A percentile compares a stretch with the other conserved stretches of the same genome.
phyloP scores from a whole-genome alignment of 2,329 filamentous ascomycete genomes.

The Blastomyces parvus region DNA sequence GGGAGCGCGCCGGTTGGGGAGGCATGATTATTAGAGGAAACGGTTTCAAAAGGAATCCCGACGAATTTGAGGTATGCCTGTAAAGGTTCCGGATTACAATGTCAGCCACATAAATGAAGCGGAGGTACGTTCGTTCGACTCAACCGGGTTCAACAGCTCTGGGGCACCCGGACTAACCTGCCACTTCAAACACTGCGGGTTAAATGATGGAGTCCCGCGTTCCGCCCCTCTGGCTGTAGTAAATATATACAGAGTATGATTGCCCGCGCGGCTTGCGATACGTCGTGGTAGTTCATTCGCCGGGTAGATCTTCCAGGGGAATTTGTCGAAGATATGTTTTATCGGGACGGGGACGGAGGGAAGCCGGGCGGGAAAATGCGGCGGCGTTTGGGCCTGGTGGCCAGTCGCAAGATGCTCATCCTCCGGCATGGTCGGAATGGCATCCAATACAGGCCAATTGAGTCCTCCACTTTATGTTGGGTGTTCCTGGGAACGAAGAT shows the following conservation, averaged over 20 bases:
- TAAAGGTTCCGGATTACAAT: not conserved
- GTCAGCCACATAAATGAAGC: not conserved
- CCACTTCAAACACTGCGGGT: slow-evolving; percentile 91
- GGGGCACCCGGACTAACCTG: slow-evolving; percentile 52
- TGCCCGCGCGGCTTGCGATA: slow-evolving; percentile 38
- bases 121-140: too few species aligned
- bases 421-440: slow-evolving; percentile 20
- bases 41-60: slow-evolving; percentile 55
- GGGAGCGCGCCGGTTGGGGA: slow-evolving; percentile 82
- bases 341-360: slow-evolving; percentile 56
- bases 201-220: slow-evolving; percentile 63
- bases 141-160: not conserved
- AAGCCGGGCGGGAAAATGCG: slow-evolving; percentile 22
- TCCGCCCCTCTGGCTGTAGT: slow-evolving; percentile 53
- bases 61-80: slow-evolving; percentile 80
- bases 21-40: slow-evolving; percentile 81
- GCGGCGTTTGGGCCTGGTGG: slow-evolving; percentile 9
- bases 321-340: slow-evolving; percentile 71
- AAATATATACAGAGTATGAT: slow-evolving; percentile 67
- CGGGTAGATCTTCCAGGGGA: slow-evolving; percentile 68
- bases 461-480: not conserved
- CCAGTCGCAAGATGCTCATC: slow-evolving; percentile 13
- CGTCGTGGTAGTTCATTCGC: slow-evolving; percentile 64
- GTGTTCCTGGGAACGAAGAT: not conserved
- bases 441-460: slow-evolving; percentile 5